Conservation (phyloP, 1,139 yeast species). For the Saccharomyces hybrid region DNA sequence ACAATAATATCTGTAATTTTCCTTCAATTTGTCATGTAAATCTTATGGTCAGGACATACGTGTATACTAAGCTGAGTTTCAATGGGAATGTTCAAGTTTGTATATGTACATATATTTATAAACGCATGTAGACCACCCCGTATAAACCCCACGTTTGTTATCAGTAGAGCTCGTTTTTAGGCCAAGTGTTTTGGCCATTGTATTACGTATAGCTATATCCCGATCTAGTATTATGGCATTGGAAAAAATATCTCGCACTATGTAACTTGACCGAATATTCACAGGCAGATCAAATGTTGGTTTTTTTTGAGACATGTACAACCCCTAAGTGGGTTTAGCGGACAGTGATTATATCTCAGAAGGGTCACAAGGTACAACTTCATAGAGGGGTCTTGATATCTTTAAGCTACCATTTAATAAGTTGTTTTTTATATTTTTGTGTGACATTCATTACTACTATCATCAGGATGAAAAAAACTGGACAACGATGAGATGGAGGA, state of each 20-base stretch:
- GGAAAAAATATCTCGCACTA: background rate
- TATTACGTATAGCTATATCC: background rate
- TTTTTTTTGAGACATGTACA: background rate
- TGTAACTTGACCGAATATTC: background rate
- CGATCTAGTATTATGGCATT: background rate
- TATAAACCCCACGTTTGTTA: background rate
- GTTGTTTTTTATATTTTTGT: background rate
- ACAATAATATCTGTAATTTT: background rate
- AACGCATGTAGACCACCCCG: background rate
- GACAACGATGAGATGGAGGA: slow-evolving; percentile 1
- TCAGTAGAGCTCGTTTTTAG: background rate
- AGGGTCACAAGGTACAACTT: background rate
- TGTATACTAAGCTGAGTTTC: background rate
- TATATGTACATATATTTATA: background rate
- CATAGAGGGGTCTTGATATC: background rate
- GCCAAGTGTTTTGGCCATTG: background rate
- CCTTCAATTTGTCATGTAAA: background rate
- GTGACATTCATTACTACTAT: background rate
- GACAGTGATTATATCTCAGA: background rate
- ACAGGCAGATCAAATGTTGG: background rate
- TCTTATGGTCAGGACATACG: background rate
- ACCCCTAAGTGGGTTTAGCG: background rate
- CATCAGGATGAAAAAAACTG: background rate
- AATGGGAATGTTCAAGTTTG: background rate
- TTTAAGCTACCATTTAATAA: background rate